A percentile compares a stretch with the other conserved stretches of the same genome.
Conservation (phyloP, 768 basidiomycete species). For the Suillus occidentalis region DNA sequence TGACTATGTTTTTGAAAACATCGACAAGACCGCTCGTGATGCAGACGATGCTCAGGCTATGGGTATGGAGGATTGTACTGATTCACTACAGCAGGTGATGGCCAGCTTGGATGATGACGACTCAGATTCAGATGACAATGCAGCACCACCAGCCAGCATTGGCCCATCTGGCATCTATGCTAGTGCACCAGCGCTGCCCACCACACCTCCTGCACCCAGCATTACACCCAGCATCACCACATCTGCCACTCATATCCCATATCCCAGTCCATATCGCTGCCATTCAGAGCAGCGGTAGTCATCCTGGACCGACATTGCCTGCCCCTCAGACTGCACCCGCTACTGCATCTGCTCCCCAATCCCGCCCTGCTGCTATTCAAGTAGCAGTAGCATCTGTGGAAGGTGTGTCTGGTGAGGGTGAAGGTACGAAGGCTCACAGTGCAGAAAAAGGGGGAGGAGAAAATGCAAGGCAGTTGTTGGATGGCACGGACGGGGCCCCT, state of each 20-base stretch:
- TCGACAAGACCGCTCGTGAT: background rate
- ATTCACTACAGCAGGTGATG: background rate
- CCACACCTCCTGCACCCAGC: background rate
- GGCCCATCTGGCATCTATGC: too few species aligned
- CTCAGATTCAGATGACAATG: background rate
- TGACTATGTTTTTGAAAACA: constrained; percentile 3
- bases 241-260: background rate
- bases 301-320: background rate
- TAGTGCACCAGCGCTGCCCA: background rate
- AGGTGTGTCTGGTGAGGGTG: background rate
- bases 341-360: background rate
- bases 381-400: background rate
- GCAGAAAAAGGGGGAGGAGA: background rate
- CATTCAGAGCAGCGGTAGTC: background rate
- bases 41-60: background rate
- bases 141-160: background rate
- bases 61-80: background rate
- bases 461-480: background rate
- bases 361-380: background rate
- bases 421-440: background rate
- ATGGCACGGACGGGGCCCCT: background rate
- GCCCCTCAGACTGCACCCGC: background rate
- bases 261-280: background rate
- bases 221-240: background rate
- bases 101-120: background rate